A percentile compares a stretch with the other conserved stretches of the same genome.
phyloP scores from a whole-genome alignment of 2,329 filamentous ascomycete genomes.

The Aspergillus tubingensis region DNA sequence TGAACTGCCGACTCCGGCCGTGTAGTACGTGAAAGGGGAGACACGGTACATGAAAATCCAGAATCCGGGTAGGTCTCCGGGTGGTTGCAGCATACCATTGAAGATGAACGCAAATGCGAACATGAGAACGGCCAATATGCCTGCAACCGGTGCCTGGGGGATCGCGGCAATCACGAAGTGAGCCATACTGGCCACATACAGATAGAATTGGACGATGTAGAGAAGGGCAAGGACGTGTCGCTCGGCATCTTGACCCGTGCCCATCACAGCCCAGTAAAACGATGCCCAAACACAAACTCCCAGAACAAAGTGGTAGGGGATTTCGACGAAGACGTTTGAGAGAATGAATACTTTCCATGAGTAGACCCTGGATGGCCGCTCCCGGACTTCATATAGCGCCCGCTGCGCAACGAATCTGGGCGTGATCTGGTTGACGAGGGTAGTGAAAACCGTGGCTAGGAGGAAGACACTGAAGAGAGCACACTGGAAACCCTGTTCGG shows the following conservation, averaged over 20 bases:
- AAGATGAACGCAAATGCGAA: constrained; percentile 84
- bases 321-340: constrained; percentile 78
- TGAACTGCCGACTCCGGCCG: background rate
- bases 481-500: constrained; percentile 75
- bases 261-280: constrained; percentile 80
- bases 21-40: constrained; percentile 54
- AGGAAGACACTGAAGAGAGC: constrained; percentile 86
- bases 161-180: constrained; percentile 78
- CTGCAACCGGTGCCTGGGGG: constrained; percentile 72
- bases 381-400: constrained; percentile 77
- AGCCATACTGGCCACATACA: constrained; percentile 80
- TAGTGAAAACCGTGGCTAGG: constrained; percentile 57
- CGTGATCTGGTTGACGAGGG: constrained; percentile 61
- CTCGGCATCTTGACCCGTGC: constrained; percentile 65
- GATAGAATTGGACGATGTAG: constrained; percentile 70
- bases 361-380: constrained; percentile 79
- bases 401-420: constrained; percentile 80
- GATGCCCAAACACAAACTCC: constrained; percentile 72
- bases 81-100: constrained; percentile 67
- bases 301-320: constrained; percentile 79
- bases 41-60: constrained; percentile 66
- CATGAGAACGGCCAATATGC: constrained; percentile 70
- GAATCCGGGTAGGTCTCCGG: constrained; percentile 64
- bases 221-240: constrained; percentile 74
- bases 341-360: constrained; percentile 83